Conservation (phyloP, 2,329 filamentous ascomycete species). For the Chrysoporthe deuterocubensis region DNA sequence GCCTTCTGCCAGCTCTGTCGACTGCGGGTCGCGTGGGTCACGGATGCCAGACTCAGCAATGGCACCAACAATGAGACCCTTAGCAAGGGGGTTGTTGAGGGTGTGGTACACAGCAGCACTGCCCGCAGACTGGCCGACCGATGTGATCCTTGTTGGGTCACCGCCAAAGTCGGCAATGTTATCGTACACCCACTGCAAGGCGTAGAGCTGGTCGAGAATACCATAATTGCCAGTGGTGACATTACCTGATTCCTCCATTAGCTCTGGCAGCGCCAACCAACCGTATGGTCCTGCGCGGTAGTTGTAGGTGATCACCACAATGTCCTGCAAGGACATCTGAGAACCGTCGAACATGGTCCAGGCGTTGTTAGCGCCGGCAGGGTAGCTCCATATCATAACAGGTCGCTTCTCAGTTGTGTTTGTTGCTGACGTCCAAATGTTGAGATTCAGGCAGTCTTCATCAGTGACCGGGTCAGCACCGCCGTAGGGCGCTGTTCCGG, state of each 20-base stretch:
- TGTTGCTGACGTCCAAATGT: constrained; percentile 37
- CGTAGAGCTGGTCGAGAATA: neutral
- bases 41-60: constrained; percentile 3
- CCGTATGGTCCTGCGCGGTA: constrained; percentile 2
- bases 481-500: constrained; percentile 33
- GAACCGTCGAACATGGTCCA: constrained; percentile 8
- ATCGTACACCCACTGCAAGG: constrained; percentile 7
- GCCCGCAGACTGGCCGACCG: constrained; percentile 13
- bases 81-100: constrained; percentile 4
- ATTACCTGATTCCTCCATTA: neutral
- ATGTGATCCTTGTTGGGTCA: neutral
- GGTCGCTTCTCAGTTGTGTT: neutral
- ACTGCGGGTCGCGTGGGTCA: neutral
- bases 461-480: constrained; percentile 28
- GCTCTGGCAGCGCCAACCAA: neutral
- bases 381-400: constrained; percentile 4
- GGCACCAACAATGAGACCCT: constrained; percentile 6
- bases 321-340: neutral
- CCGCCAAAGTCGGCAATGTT: constrained; percentile 13
- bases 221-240: constrained; percentile 1
- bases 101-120: constrained; percentile 4
- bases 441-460: constrained; percentile 49
- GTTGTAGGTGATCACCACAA: constrained; percentile 5
- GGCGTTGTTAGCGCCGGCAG: neutral
- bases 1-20: neutral